Evolutionary conservation across 805 yeast species (phyloP), one percentile per base, ranked within the genome.

Genomic region (Kluyveromyces nonfermentans): DNA sequence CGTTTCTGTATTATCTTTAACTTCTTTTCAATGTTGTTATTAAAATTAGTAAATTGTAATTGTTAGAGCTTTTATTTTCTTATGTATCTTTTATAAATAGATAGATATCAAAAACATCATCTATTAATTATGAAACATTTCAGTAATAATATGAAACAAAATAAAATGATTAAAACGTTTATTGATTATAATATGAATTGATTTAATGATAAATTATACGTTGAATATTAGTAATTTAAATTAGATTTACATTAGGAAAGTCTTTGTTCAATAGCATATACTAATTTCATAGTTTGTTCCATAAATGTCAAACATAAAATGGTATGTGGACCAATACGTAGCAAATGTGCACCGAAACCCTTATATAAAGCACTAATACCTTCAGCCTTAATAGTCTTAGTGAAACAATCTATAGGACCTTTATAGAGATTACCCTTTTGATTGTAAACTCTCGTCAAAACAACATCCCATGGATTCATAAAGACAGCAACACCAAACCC

Each of bases 401-500:
- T 56, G 44, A 89, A 70, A 70, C 98, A 93, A 65, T 93, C 98
- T 19, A 88, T 52, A 1, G 96, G 94, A 8, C 95, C 95, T 41
- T 69, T 73, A 67, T 93, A 93, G 42, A 84, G 74, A 56, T 85
- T 74, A 40, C 95, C 96, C 64, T 82, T 85, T 63, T 93, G 97
- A 65, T 93, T 93, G 67, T 90, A 93, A 62, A 93, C 82, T 69
- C 98, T 78, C 1, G 98, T 93, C 66, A 93, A 71, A 42, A 93
- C 75, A 37, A 93, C 97, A 64, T 93, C 98, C 78, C 96, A 88
- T 14, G 98, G 97, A 62, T 89, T 93, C 97, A 93, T 90, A 28
- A 86, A 95, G 17, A 89, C 71, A 41, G 94, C 89, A 28, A 93
- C 97, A 54, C 96, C 96, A 34, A 88, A 61, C 37, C 98, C 98